phyloP scores from a whole-genome alignment of 2,329 filamentous ascomycete genomes.

The Endothia cerciana region DNA sequence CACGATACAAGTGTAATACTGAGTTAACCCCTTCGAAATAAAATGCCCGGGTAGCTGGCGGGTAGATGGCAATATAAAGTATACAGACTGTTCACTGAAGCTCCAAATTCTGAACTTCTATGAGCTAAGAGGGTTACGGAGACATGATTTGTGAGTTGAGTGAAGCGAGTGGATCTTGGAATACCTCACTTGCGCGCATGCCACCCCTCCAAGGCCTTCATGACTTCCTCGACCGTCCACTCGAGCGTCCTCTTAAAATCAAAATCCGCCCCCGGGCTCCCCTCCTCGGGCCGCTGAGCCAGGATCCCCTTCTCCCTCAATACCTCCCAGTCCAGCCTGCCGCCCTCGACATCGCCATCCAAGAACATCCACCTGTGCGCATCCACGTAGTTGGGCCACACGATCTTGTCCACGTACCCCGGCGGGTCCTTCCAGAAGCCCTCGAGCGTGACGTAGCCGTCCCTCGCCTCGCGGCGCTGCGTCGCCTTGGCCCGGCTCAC shows the following conservation, averaged over 20 bases:
- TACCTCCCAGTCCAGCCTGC: slow-evolving; percentile 49
- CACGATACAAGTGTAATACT: too few species aligned
- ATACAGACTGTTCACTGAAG: too few species aligned
- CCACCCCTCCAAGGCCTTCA: slow-evolving; percentile 48
- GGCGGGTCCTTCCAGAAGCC: slow-evolving; percentile 96
- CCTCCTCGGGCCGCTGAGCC: slow-evolving; percentile 52
- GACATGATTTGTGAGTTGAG: background rate
- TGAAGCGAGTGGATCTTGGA: background rate
- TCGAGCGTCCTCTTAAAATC: slow-evolving; percentile 65
- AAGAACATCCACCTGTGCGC: slow-evolving; percentile 83
- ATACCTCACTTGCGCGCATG: background rate
- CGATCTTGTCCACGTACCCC: slow-evolving; percentile 89
- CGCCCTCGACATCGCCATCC: slow-evolving; percentile 66
- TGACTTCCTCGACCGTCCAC: slow-evolving; percentile 70
- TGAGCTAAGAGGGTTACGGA: too few species aligned
- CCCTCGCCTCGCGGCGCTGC: slow-evolving; percentile 66
- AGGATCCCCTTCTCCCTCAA: slow-evolving; percentile 45
- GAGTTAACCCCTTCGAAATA: too few species aligned
- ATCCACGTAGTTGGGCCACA: slow-evolving; percentile 92
- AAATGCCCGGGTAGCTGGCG: too few species aligned
- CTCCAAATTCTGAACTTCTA: too few species aligned
- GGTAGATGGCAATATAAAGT: too few species aligned
- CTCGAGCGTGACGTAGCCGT: slow-evolving; percentile 79
- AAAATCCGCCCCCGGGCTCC: slow-evolving; percentile 48
- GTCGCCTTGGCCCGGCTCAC: slow-evolving; percentile 69